phyloP scores from a whole-genome alignment of 768 basidiomycete species.

The Sistotremastrum niveocremeum region DNA sequence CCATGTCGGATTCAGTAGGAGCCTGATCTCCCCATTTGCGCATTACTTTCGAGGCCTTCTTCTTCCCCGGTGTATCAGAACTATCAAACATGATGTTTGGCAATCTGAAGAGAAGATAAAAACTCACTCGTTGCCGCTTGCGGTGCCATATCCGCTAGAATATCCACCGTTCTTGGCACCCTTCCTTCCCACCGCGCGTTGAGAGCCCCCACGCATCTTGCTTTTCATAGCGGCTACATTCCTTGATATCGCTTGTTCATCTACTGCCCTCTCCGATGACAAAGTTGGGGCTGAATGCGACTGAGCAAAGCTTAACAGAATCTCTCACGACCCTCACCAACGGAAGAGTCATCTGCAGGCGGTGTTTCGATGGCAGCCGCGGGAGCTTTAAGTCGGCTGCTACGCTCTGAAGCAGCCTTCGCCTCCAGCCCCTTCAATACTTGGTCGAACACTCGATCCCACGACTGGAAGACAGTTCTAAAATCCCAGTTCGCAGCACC shows the following conservation, averaged over 20 bases:
- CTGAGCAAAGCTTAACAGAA: too few relatives aligned
- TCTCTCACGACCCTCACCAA: too few relatives aligned
- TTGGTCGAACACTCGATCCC: conserved; percentile 73
- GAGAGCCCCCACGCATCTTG: conserved; percentile 58
- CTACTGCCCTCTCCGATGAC: conserved; percentile 18
- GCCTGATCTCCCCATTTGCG: conserved; percentile 88
- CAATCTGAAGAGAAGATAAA: not conserved
- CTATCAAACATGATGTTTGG: conserved; percentile 16
- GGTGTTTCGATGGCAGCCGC: conserved; percentile 23
- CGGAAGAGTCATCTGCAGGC: conserved; percentile 34
- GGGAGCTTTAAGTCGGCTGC: conserved; percentile 5
- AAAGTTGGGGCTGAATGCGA: not conserved
- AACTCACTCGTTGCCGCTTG: conserved; percentile 59
- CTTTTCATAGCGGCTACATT: conserved; percentile 87
- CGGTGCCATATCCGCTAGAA: conserved; percentile 38
- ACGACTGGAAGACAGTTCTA: conserved; percentile 53
- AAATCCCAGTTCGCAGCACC: conserved; percentile 48
- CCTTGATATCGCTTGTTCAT: conserved; percentile 83
- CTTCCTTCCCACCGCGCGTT: conserved; percentile 31
- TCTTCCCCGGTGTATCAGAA: conserved; percentile 41
- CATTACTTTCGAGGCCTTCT: conserved; percentile 50
- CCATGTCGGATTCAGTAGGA: conserved; percentile 82
- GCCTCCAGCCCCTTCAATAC: conserved; percentile 61
- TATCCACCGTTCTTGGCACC: conserved; percentile 34
- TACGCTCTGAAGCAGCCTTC: conserved; percentile 49